phyloP scores from a whole-genome alignment of 1,139 yeast genomes.

The Insectozyma bohioensis region DNA sequence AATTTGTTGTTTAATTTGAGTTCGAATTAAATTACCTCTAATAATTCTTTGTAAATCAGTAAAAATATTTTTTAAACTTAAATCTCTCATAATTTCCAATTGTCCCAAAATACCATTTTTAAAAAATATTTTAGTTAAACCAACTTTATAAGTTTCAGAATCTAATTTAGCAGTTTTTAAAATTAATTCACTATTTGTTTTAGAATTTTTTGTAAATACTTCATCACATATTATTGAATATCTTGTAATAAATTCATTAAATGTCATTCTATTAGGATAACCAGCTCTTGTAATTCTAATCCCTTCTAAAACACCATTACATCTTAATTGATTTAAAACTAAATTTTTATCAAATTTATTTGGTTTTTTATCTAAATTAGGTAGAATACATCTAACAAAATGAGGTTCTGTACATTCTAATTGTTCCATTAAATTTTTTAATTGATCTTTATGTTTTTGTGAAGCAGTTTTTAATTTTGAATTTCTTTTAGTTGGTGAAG shows the following conservation, averaged over 20 bases:
- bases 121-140: constrained; percentile 85
- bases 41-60: constrained; percentile 66
- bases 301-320: constrained; percentile 98
- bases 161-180: constrained; percentile 63
- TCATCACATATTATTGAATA: constrained; percentile 63
- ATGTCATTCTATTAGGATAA: constrained; percentile 87
- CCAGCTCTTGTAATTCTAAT: constrained; percentile 97
- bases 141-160: constrained; percentile 68
- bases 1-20: constrained; percentile 48
- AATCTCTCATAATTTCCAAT: constrained; percentile 77
- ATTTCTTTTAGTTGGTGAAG: constrained; percentile 9
- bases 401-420: constrained; percentile 87
- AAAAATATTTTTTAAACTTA: constrained; percentile 54
- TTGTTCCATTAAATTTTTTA: constrained; percentile 68
- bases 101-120: constrained; percentile 92
- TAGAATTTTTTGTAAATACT: constrained; percentile 50
- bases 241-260: constrained; percentile 73
- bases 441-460: constrained; percentile 81
- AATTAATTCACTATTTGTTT: constrained; percentile 68
- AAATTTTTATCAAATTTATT: constrained; percentile 69
- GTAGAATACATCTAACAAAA: constrained; percentile 93
- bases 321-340: constrained; percentile 85
- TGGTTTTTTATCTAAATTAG: constrained; percentile 76
- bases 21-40: constrained; percentile 64
- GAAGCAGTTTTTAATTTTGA: constrained; percentile 74